Evolutionary conservation across 352 stramenopile genomes (phyloP), one percentile per base, ranked within the genome.

Genomic region (Globisporangium apiculatum): DNA sequence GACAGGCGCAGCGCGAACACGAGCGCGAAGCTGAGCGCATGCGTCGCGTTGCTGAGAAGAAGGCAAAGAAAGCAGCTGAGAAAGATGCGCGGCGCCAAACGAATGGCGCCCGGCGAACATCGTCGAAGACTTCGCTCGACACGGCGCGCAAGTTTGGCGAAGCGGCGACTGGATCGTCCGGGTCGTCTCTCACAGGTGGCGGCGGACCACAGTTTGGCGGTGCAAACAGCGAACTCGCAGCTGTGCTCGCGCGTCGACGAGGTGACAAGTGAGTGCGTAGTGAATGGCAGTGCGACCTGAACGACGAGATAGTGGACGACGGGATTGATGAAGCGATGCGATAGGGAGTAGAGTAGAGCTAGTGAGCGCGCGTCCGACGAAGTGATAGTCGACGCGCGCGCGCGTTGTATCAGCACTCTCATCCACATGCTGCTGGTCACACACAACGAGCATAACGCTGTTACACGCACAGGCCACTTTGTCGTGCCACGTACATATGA

Each of bases 51-150:
- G 83, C 83, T 0, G 83, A 94, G 51, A 90, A 90, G 58, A 95
- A 95, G 60, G 76, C 86, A n/a, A 92, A 92, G 52, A 95, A 95
- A 52, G 79, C 82, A 50, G 73, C 79, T 0, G 86, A 94, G 49
- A 82, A 83, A 45, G 83, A 94, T 12, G 66, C 80, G 14, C 75
- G 75, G 1, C 82, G 77, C 11, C 64, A 83, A 37, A 67, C 72
- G 10, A 58, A 31, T 31, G 24, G 75, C 4, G 53, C 8, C 17
- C 56, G 55, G 45, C 76, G 61, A 7, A 77, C 71, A 43, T 78
- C 73, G 5, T 70, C 69, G 1, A 88, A 86, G 54, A 61, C 61
- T 14, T 70, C 64, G 2, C 75, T 84, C 67, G 76, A 88, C 14
- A 75, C 83, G 12, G 79, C 66, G 6, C 75, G 85, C 35, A 89